Conservation (phyloP, 176 grass and related monocot genomes). For the Neostapfia colusana region DNA sequence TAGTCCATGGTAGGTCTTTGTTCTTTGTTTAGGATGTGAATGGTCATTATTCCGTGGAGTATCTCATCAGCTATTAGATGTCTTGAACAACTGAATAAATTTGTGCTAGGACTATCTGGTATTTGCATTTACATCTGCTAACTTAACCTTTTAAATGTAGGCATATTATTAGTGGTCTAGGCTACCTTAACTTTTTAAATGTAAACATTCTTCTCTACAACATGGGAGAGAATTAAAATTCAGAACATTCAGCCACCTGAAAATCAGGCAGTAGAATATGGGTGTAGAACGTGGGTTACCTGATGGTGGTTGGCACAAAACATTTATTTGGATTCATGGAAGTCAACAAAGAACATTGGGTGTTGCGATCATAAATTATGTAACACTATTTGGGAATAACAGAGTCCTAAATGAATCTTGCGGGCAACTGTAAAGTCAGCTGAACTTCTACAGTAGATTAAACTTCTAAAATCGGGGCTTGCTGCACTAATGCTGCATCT, state of each 20-base stretch:
- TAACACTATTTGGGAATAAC: background rate
- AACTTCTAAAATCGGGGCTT: background rate
- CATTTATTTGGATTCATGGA: background rate
- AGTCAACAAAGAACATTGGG: background rate
- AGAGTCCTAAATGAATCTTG: background rate
- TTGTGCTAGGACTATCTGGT: background rate
- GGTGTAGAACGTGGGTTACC: too few relatives aligned
- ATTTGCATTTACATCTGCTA: background rate
- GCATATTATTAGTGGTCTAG: constrained; percentile 6
- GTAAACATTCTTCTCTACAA: constrained; percentile 18
- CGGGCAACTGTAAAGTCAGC: background rate
- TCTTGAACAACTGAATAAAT: background rate
- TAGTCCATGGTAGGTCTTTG: constrained; percentile 59
- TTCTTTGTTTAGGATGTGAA: background rate
- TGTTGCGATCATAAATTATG: background rate
- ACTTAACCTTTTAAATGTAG: background rate
- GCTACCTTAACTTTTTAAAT: background rate
- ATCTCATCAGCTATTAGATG: background rate
- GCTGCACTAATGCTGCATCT: background rate
- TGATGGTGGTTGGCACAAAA: background rate
- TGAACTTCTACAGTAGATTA: background rate
- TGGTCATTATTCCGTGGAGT: background rate
- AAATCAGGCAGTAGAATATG: constrained; percentile 21
- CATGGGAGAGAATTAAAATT: background rate
- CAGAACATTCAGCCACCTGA: constrained; percentile 15